These are phyloP conservation scores for Leccinum imitatum DNA, from an alignment of 768 basidiomycete species.

Conservation along the genomic window DNA sequence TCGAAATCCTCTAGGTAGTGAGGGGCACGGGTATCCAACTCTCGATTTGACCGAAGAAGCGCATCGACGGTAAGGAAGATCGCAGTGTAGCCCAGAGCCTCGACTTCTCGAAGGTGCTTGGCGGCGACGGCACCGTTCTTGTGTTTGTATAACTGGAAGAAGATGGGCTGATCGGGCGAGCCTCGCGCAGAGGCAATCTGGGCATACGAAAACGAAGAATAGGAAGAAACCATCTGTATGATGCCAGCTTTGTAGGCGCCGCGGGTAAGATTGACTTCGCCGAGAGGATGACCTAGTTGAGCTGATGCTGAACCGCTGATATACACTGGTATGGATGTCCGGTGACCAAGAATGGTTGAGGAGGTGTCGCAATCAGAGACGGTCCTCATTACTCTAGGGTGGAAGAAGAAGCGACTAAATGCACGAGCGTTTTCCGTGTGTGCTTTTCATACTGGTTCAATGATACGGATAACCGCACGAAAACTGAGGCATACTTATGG, in stretches of 20 bases:
- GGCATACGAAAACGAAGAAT: constrained; percentile 65
- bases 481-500: constrained; percentile 54
- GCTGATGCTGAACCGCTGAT: constrained; percentile 82
- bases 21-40: constrained; percentile 65
- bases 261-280: constrained; percentile 79
- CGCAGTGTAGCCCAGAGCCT: constrained; percentile 75
- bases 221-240: constrained; percentile 84
- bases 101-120: constrained; percentile 67
- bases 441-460: constrained; percentile 40
- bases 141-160: constrained; percentile 89
- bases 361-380: constrained; percentile 68
- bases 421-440: constrained; percentile 70
- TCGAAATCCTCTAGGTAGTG: constrained; percentile 59
- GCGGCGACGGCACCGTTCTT: constrained; percentile 63
- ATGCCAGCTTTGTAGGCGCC: constrained; percentile 65
- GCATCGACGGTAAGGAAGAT: constrained; percentile 94
- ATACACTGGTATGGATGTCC: constrained; percentile 75
- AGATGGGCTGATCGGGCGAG: constrained; percentile 56
- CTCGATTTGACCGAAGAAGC: constrained; percentile 77
- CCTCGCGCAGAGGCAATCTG: constrained; percentile 60
- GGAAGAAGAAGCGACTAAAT: constrained; percentile 83
- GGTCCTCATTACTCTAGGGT: constrained; percentile 73
- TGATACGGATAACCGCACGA: constrained; percentile 13
- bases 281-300: constrained; percentile 83
- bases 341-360: constrained; percentile 70